Evolutionary conservation across 306 rosid species (phyloP).

Genomic region (Hippophae gyantsensis): DNA sequence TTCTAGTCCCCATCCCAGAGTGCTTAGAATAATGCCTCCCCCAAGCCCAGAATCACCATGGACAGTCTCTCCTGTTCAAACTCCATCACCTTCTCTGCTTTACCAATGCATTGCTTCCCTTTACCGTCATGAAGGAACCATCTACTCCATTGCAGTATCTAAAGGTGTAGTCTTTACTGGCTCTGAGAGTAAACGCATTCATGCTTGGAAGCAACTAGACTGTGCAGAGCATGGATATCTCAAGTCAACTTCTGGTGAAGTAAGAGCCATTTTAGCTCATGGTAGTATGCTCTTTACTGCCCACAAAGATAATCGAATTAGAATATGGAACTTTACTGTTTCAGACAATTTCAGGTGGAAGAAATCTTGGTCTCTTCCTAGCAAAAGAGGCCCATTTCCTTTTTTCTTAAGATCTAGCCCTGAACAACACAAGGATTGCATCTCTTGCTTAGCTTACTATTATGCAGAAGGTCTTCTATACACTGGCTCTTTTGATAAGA

Average conservation of each 20-base stretch:
- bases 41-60: constrained; percentile 66
- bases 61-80: constrained; percentile 52
- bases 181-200: constrained; percentile 46
- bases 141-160: constrained; percentile 46
- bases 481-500: constrained; percentile 53
- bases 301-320: constrained; percentile 51
- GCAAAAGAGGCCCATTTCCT: constrained; percentile 28
- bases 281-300: constrained; percentile 49
- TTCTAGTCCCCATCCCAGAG: constrained; percentile 20
- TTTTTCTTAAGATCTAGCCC: constrained; percentile 20
- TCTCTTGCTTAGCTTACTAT: constrained; percentile 66
- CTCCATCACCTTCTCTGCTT: constrained; percentile 55
- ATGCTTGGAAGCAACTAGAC: constrained; percentile 54
- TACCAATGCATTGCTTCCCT: constrained; percentile 66
- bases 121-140: constrained; percentile 58
- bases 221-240: constrained; percentile 45
- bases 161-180: constrained; percentile 52
- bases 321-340: constrained; percentile 47
- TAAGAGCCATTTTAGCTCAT: constrained; percentile 36
- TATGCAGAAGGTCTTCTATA: constrained; percentile 59
- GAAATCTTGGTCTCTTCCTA: constrained; percentile 43
- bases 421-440: constrained; percentile 33
- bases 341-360: constrained; percentile 39
- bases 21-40: constrained; percentile 20
- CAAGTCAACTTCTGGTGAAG: constrained; percentile 33